Evolutionary conservation across 306 rosid genomes (phyloP).

Genomic region (Morella rubra): DNA sequence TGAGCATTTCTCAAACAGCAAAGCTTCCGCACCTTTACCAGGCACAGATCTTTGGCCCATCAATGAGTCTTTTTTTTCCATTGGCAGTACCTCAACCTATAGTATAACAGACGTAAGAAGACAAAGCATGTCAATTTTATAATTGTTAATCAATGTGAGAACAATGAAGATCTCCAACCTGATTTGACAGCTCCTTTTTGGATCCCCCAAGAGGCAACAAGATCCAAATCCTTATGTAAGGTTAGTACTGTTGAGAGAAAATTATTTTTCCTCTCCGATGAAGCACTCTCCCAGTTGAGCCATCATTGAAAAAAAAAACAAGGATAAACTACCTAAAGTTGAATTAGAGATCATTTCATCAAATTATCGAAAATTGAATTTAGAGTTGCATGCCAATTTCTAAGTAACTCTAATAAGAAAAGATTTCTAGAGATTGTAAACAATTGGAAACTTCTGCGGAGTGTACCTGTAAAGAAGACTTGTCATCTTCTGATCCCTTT

Average conservation of each 20-base stretch:
- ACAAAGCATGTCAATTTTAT: background rate
- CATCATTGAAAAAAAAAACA: background rate
- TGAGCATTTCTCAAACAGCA: slow-evolving; percentile 47
- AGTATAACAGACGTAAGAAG: slow-evolving; percentile 10
- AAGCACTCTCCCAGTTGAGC: too few species aligned
- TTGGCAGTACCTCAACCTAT: slow-evolving; percentile 75
- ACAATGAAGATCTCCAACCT: slow-evolving; percentile 48
- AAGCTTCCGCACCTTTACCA: slow-evolving; percentile 48
- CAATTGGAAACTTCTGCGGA: slow-evolving; percentile 8
- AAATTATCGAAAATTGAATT: background rate
- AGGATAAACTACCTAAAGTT: background rate
- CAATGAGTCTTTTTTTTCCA: slow-evolving; percentile 65
- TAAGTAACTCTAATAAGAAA: background rate
- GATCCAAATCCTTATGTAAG: slow-evolving; percentile 89
- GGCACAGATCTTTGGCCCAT: slow-evolving; percentile 50
- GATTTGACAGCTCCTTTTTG: slow-evolving; percentile 87
- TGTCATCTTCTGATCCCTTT: slow-evolving; percentile 62
- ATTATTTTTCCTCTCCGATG: too few species aligned
- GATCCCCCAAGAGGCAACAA: slow-evolving; percentile 94
- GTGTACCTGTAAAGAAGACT: slow-evolving; percentile 56
- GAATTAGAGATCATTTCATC: background rate
- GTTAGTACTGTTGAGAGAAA: too few species aligned
- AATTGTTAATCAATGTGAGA: slow-evolving; percentile 10
- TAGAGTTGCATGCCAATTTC: background rate
- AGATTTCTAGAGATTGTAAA: background rate